Evolutionary conservation across 225 moss, liverwort and hornwort species (phyloP), one percentile per base, ranked within the genome.

Genomic region (Polytrichum commune): DNA sequence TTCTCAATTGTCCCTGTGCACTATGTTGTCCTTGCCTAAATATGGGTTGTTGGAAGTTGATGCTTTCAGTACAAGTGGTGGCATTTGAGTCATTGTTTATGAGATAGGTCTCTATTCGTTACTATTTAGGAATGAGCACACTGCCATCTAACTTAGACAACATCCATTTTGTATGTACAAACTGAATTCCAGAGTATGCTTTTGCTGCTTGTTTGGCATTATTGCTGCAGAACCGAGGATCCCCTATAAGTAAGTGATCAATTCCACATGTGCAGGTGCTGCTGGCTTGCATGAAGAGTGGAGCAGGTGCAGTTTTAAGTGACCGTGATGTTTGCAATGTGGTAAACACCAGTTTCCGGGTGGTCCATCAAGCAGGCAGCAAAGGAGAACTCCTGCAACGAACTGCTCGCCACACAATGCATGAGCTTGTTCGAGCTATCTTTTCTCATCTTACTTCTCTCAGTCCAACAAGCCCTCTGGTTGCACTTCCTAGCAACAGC

Each of bases 321-420:
- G 90, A 98, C 75, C 87, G 95, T 72, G 98, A 98, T 68, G 98
- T 98, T 54, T 93, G 92, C 75, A 83, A 91, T 71, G 93, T 98
- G 72, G 93, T 98, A 68, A 95, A 98, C 71, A 98, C 98, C 55
- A 95, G 91, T 74, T 98, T 95, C 60, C 91, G 98, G 55, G 95
- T 98, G 53, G 98, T 98, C 63, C 98, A 98, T 70, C 98, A 98
- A 81, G 98, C 98, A 67, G 95, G 98, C 69, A 90, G 91, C 83
- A 98, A 98, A 82, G 98, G 98, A 60, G 95, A 95, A 86, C 98
- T 95, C 69, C 75, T 98, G 83, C 98, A 91, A 75, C 90, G 98
- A 76, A 95, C 87, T 67, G 98, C 98, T 55, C 95, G 98, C 60
- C 98, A 98, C 77, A 91, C 98, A 19, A 98, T 98, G 98, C 98